Conservation (phyloP, 179 eudicot species). For the Pouteria campechiana region DNA sequence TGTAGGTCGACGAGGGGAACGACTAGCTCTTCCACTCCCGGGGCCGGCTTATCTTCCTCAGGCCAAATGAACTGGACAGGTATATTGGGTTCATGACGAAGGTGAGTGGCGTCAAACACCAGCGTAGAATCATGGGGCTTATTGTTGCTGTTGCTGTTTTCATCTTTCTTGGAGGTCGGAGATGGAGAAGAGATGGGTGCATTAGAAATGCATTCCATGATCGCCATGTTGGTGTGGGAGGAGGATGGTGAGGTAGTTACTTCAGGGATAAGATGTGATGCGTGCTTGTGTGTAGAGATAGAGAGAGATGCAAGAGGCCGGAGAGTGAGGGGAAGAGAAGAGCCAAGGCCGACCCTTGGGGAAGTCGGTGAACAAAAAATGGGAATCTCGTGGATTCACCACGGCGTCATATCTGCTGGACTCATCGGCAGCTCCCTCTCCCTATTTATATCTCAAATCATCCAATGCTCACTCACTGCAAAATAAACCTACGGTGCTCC, state of each 20-base stretch:
- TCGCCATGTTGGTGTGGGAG: not conserved
- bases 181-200: not conserved
- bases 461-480: too few species aligned
- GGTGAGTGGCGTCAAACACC: constrained; percentile 4
- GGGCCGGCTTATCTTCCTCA: too few species aligned
- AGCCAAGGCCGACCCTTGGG: constrained; percentile 9
- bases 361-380: too few species aligned
- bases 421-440: too few species aligned
- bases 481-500: too few species aligned
- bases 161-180: not conserved
- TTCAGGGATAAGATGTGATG: not conserved
- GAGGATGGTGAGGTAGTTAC: not conserved
- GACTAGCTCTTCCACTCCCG: constrained; percentile 16
- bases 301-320: not conserved
- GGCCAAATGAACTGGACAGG: constrained; percentile 18
- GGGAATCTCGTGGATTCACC: too few species aligned
- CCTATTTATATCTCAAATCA: too few species aligned
- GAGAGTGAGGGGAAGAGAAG: not conserved
- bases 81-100: constrained; percentile 3
- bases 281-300: not conserved
- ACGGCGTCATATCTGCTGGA: too few species aligned
- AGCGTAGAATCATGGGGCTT: too few species aligned
- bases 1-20: constrained; percentile 40
- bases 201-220: not conserved
- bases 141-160: not conserved